These are phyloP conservation scores for Penicillium sp. DNA, from an alignment of 2,329 filamentous ascomycete genomes.

Conservation along the genomic window DNA sequence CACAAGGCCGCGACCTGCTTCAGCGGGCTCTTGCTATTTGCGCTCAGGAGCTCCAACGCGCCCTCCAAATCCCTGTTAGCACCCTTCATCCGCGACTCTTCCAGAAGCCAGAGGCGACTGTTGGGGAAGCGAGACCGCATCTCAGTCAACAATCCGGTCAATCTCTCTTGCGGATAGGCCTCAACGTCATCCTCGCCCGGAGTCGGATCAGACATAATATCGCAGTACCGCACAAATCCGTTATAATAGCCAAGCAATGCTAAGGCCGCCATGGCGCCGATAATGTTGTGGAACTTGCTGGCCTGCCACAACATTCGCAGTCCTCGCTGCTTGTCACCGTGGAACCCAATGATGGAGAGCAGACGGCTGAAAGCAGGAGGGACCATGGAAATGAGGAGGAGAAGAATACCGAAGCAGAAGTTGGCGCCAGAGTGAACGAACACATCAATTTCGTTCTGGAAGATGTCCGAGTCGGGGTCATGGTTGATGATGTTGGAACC, in stretches of 20 bases:
- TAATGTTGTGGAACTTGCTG: slow-evolving; percentile 81
- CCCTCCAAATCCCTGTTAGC: slow-evolving; percentile 66
- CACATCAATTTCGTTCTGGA: slow-evolving; percentile 75
- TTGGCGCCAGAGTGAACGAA: slow-evolving; percentile 89
- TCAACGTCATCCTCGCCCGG: slow-evolving; percentile 57
- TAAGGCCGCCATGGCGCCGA: slow-evolving; percentile 85
- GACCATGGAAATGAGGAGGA: slow-evolving; percentile 87
- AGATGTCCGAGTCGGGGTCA: slow-evolving; percentile 62
- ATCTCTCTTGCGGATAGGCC: slow-evolving; percentile 71
- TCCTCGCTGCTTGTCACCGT: slow-evolving; percentile 80
- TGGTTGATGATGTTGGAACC: slow-evolving; percentile 41
- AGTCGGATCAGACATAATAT: slow-evolving; percentile 69
- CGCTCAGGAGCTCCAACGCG: slow-evolving; percentile 66
- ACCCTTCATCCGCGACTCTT: slow-evolving; percentile 77
- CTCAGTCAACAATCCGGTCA: slow-evolving; percentile 65
- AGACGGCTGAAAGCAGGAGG: slow-evolving; percentile 88
- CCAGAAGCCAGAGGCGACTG: slow-evolving; percentile 81
- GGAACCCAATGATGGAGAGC: slow-evolving; percentile 85
- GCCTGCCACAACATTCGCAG: slow-evolving; percentile 88
- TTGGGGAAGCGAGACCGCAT: slow-evolving; percentile 81
- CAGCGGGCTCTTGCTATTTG: slow-evolving; percentile 67
- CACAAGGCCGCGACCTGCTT: slow-evolving; percentile 85
- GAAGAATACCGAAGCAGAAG: slow-evolving; percentile 84
- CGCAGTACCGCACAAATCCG: slow-evolving; percentile 78
- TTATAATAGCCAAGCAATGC: slow-evolving; percentile 86